phyloP scores from a whole-genome alignment of 2,329 filamentous ascomycete species.

The Seiridium cupressi region DNA sequence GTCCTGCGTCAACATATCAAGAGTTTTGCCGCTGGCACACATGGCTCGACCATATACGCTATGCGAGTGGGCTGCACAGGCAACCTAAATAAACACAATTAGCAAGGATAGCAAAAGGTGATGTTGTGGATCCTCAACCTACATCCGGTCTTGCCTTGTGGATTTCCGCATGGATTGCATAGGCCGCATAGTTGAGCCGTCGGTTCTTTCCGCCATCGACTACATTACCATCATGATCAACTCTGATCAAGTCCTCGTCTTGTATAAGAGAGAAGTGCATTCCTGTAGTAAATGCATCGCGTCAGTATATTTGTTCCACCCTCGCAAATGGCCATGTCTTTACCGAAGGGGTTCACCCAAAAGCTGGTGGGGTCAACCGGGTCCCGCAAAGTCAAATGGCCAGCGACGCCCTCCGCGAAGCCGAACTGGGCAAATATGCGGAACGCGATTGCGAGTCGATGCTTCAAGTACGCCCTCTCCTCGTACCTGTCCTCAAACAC shows the following conservation, averaged over 20 bases:
- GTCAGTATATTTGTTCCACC: too few species aligned
- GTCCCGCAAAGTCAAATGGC: slow-evolving; percentile 40
- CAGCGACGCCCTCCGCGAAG: not conserved
- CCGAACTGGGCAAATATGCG: not conserved
- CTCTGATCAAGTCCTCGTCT: slow-evolving; percentile 57
- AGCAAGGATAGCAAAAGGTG: too few species aligned
- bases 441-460: not conserved
- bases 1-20: slow-evolving; percentile 61
- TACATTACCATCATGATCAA: slow-evolving; percentile 53
- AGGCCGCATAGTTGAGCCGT: slow-evolving; percentile 46
- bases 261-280: slow-evolving; percentile 58
- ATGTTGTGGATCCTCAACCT: slow-evolving; percentile 30
- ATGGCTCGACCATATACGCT: slow-evolving; percentile 58
- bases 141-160: slow-evolving; percentile 59
- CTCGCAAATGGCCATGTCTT: too few species aligned
- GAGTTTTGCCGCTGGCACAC: slow-evolving; percentile 50
- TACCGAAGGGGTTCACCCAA: slow-evolving; percentile 61
- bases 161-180: slow-evolving; percentile 60
- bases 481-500: not conserved
- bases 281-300: too few species aligned
- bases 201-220: slow-evolving; percentile 52
- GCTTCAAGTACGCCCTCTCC: not conserved
- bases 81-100: too few species aligned
- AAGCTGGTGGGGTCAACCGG: slow-evolving; percentile 54
- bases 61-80: slow-evolving; percentile 53